Evolutionary conservation across 2,329 filamentous ascomycete genomes (phyloP).

Genomic region (Venturia nashicola): DNA sequence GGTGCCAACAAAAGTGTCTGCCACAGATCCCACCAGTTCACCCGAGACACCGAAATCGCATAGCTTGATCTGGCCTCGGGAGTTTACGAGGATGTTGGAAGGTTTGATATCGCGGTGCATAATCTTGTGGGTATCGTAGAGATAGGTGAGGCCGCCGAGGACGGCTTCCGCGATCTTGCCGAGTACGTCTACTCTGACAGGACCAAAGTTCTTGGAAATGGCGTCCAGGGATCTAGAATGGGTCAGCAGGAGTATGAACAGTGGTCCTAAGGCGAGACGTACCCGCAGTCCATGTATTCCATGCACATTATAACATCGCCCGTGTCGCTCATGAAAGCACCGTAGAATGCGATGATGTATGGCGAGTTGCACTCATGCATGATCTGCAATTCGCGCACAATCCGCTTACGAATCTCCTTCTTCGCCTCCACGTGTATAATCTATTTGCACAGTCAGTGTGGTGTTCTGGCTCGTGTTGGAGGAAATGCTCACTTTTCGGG

Average conservation of each 20-base stretch:
- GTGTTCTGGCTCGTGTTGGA: neutral
- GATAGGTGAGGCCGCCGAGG: conserved; percentile 82
- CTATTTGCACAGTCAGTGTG: conserved; percentile 32
- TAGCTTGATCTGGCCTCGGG: conserved; percentile 84
- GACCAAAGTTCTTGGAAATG: conserved; percentile 89
- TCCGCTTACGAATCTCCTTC: conserved; percentile 91
- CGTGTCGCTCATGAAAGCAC: conserved; percentile 89
- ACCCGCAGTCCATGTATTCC: conserved; percentile 99
- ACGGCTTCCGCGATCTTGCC: conserved; percentile 97
- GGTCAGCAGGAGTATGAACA: conserved; percentile 1
- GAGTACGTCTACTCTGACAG: conserved; percentile 87
- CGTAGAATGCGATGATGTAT: conserved; percentile 96
- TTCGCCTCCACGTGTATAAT: conserved; percentile 98
- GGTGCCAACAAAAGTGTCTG: conserved; percentile 95
- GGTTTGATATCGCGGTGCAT: conserved; percentile 99
- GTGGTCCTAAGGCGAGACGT: conserved; percentile 28
- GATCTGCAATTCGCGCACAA: conserved; percentile 92
- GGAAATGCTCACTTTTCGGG: conserved; percentile 64
- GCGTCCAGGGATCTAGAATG: conserved; percentile 70
- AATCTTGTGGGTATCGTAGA: conserved; percentile 91
- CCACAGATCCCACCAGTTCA: conserved; percentile 93
- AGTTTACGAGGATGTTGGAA: conserved; percentile 95
- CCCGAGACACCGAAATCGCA: conserved; percentile 99
- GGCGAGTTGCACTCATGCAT: conserved; percentile 97
- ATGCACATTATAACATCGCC: conserved; percentile 99